A percentile compares a stretch with the other conserved stretches of the same genome.
Evolutionary conservation across 352 stramenopile genomes (phyloP).

Genomic region (Globisporangium carolinianum): DNA sequence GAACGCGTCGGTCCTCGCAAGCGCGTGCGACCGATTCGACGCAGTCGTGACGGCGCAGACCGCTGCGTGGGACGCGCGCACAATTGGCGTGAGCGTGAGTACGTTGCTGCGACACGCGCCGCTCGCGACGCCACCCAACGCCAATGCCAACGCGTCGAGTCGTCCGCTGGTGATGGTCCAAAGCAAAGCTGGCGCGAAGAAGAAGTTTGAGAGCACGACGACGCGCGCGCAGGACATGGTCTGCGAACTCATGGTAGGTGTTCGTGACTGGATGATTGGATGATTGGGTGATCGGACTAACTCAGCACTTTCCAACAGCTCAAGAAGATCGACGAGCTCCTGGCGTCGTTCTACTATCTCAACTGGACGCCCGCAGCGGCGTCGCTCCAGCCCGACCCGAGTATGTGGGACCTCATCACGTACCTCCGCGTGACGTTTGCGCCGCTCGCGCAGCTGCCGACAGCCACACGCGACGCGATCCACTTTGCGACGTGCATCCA

Average conservation of each 20-base stretch:
- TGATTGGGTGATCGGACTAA: background rate
- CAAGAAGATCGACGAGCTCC: slow-evolving; percentile 77
- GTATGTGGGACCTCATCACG: slow-evolving; percentile 82
- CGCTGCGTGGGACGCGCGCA: slow-evolving; percentile 58
- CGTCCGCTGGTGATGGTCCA: slow-evolving; percentile 15
- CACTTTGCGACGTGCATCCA: slow-evolving; percentile 77
- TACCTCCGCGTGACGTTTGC: slow-evolving; percentile 79
- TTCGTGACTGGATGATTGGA: background rate
- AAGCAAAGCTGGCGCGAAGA: slow-evolving; percentile 66
- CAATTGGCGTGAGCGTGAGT: slow-evolving; percentile 66
- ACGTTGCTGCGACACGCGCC: slow-evolving; percentile 30
- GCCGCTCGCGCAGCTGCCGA: slow-evolving; percentile 49
- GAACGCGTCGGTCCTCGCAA: slow-evolving; percentile 65
- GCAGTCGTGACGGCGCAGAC: slow-evolving; percentile 57
- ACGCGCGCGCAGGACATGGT: slow-evolving; percentile 78
- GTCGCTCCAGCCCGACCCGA: slow-evolving; percentile 56
- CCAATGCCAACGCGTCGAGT: background rate
- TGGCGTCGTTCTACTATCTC: slow-evolving; percentile 71
- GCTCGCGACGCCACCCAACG: slow-evolving; percentile 10
- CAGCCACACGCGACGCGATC: slow-evolving; percentile 50
- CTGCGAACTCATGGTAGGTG: slow-evolving; percentile 70
- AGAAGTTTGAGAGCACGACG: slow-evolving; percentile 78
- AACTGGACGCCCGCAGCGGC: slow-evolving; percentile 60
- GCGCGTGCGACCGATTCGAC: slow-evolving; percentile 61
- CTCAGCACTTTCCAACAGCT: slow-evolving; percentile 25